phyloP scores from a whole-genome alignment of 1,139 yeast species.

The Taphrina communis region DNA sequence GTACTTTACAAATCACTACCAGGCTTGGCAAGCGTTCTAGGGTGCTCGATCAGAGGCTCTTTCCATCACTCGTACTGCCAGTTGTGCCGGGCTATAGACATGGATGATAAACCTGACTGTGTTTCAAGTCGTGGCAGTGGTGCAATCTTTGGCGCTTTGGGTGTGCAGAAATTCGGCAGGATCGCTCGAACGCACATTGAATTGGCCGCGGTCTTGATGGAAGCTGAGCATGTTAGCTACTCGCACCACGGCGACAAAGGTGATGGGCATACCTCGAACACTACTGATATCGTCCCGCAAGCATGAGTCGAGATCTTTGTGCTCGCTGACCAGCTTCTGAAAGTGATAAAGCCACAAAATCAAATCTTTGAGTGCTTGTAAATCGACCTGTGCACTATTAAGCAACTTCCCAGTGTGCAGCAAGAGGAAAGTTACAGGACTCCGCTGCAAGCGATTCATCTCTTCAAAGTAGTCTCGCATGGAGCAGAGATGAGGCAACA shows the following conservation, averaged over 20 bases:
- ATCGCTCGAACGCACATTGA: slow-evolving; percentile 24
- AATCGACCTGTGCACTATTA: background rate
- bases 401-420: too few species aligned
- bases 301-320: background rate
- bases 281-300: background rate
- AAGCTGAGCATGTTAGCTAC: background rate
- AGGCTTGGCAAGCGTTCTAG: background rate
- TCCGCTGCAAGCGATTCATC: background rate
- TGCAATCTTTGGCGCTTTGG: slow-evolving; percentile 3
- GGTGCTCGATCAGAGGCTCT: too few species aligned
- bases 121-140: background rate
- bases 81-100: background rate
- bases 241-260: background rate
- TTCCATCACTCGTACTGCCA: slow-evolving; percentile 9
- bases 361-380: slow-evolving; percentile 7
- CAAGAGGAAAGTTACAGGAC: background rate
- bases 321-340: slow-evolving; percentile 1
- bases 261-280: background rate
- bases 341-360: slow-evolving; percentile 23
- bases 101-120: background rate
- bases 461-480: slow-evolving; percentile 22
- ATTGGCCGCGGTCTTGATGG: slow-evolving; percentile 24
- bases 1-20: background rate
- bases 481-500: slow-evolving; percentile 6
- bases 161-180: slow-evolving; percentile 7